Evolutionary conservation across 2,329 filamentous ascomycete genomes (phyloP).

Genomic region (Claviceps purpurea): DNA sequence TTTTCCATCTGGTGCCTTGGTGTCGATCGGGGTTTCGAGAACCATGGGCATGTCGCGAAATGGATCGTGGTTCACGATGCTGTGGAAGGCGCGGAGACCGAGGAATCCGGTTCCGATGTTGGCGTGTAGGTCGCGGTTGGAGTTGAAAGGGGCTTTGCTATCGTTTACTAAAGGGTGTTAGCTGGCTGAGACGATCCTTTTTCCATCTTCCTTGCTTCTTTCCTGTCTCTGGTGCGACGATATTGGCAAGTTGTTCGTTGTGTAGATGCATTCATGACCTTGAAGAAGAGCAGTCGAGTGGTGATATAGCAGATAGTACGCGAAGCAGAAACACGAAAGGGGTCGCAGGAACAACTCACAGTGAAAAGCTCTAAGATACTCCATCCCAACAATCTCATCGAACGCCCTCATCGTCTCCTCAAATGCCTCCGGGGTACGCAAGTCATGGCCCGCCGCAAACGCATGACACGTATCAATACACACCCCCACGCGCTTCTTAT

Average conservation of each 20-base stretch:
- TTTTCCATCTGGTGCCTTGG: conserved; percentile 50
- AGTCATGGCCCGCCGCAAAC: conserved; percentile 86
- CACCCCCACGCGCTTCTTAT: conserved; percentile 77
- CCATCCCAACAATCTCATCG: conserved; percentile 59
- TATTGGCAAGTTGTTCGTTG: too few relatives aligned
- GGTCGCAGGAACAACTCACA: conserved; percentile 14
- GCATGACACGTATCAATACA: conserved; percentile 96
- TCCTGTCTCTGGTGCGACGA: too few relatives aligned
- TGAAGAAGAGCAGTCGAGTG: too few relatives aligned
- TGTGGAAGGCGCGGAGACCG: conserved; percentile 80
- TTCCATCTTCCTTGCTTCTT: too few relatives aligned
- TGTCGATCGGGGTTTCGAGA: conserved; percentile 87
- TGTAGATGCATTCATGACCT: too few relatives aligned
- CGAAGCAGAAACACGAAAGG: too few relatives aligned
- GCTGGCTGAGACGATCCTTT: not conserved
- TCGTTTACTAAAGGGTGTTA: conserved; percentile 53
- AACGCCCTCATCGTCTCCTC: conserved; percentile 61
- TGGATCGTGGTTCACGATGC: conserved; percentile 67
- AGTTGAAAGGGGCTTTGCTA: conserved; percentile 76
- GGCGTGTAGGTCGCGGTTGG: conserved; percentile 78
- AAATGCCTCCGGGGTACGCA: conserved; percentile 64
- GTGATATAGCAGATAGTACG: too few relatives aligned
- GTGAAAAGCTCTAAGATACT: conserved; percentile 76
- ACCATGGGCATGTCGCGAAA: conserved; percentile 80
- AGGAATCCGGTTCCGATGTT: conserved; percentile 95